Conservation (phyloP, 1,139 yeast genomes). For the Debaryomycetaceae sp. region DNA sequence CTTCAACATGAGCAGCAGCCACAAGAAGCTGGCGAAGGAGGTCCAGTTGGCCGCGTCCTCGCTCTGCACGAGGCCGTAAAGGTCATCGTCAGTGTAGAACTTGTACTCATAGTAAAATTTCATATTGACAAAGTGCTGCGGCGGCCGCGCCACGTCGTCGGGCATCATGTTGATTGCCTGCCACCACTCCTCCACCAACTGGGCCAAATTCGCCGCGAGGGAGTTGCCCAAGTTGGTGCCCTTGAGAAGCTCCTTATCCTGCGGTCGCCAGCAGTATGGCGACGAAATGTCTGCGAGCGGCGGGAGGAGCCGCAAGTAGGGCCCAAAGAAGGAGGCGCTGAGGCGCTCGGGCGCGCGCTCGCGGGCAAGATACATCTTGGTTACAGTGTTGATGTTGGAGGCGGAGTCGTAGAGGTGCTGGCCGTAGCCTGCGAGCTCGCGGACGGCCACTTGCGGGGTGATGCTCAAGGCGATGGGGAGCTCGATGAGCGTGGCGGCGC, state of each 20-base stretch:
- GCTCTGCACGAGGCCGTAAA: conserved; percentile 22
- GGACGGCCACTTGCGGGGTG: conserved; percentile 40
- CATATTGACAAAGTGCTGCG: conserved; percentile 35
- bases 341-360: conserved; percentile 18
- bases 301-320: conserved; percentile 64
- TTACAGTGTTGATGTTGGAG: conserved; percentile 35
- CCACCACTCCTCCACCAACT: conserved; percentile 53
- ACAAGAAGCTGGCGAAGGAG: conserved; percentile 59
- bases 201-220: conserved; percentile 28
- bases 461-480: conserved; percentile 38
- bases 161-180: conserved; percentile 28
- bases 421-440: conserved; percentile 26
- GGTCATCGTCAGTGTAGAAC: conserved; percentile 38
- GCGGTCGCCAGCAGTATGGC: conserved; percentile 61
- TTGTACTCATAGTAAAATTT: conserved; percentile 46
- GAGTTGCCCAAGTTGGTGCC: conserved; percentile 56
- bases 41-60: conserved; percentile 45
- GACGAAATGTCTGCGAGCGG: conserved; percentile 40
- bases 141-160: conserved; percentile 27
- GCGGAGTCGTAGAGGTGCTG: conserved; percentile 16
- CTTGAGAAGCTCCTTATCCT: conserved; percentile 45
- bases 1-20: conserved; percentile 69
- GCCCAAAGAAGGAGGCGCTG: conserved; percentile 25
- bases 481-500: conserved; percentile 19
- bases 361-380: conserved; percentile 46